Percentiles rank a stretch among this genome's conserved stretches.
Evolutionary conservation across 2,329 filamentous ascomycete species (phyloP).

Genomic region (Fusarium keratoplasticum): DNA sequence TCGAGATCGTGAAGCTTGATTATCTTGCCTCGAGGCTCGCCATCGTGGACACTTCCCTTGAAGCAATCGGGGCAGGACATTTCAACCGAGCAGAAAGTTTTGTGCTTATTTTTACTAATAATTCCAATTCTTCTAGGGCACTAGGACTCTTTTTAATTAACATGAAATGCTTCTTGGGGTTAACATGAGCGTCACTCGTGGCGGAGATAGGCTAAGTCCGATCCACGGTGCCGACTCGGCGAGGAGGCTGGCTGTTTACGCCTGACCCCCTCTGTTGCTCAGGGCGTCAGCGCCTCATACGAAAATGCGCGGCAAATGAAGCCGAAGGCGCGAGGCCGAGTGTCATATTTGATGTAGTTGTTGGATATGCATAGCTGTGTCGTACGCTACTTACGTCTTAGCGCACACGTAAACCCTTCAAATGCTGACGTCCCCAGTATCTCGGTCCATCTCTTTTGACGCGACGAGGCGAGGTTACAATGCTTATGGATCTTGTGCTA

Average conservation of each 20-base stretch:
- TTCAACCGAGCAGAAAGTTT: not conserved
- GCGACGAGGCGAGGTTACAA: not conserved
- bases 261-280: not conserved
- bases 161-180: not conserved
- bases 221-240: not conserved
- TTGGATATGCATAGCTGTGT: not conserved
- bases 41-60: slow-evolving; percentile 58
- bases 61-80: slow-evolving; percentile 59
- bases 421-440: not conserved
- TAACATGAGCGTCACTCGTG: not conserved
- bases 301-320: not conserved
- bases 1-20: slow-evolving; percentile 60
- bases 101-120: not conserved
- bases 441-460: not conserved
- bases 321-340: not conserved
- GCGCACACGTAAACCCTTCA: not conserved
- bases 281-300: not conserved
- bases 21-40: slow-evolving; percentile 57
- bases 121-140: not conserved
- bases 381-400: not conserved
- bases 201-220: not conserved
- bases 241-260: not conserved
- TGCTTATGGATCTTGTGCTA: not conserved
- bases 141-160: not conserved
- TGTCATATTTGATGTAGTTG: not conserved